Evolutionary conservation across 2,329 filamentous ascomycete species (phyloP).

Genomic region (Immersiporthe knoxdaviesiana): DNA sequence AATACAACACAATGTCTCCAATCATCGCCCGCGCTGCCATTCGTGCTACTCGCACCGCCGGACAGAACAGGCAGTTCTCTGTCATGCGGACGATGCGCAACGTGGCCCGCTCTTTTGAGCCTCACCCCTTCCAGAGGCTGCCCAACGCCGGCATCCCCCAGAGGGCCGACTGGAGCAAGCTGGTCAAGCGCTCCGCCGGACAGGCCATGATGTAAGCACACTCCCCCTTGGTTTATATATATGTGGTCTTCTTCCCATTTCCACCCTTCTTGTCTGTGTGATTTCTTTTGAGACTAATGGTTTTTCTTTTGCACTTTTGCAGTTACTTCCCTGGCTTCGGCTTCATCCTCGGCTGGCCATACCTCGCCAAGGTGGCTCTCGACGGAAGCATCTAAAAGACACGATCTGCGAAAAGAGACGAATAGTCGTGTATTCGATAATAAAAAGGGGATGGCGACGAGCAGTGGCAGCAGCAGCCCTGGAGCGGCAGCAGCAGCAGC

Average conservation of each 20-base stretch:
- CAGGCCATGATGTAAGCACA: conserved; percentile 42
- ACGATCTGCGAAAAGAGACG: conserved; percentile 29
- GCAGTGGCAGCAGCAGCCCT: background rate
- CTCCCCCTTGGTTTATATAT: background rate
- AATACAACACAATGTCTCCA: conserved; percentile 40
- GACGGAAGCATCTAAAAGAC: conserved; percentile 37
- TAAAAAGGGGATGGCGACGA: background rate
- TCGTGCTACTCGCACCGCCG: conserved; percentile 35
- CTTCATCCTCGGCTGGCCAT: conserved; percentile 45
- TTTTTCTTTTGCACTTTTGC: no score
- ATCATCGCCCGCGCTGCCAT: conserved; percentile 41
- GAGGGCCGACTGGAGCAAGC: conserved; percentile 43
- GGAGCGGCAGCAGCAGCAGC: no score
- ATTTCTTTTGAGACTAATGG: background rate
- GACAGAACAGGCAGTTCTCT: conserved; percentile 40
- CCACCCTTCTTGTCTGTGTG: no score
- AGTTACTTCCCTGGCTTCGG: conserved; percentile 43
- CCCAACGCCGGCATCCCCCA: conserved; percentile 36
- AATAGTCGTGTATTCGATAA: background rate
- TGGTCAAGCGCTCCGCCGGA: conserved; percentile 38
- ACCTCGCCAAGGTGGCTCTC: conserved; percentile 31
- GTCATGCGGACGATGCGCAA: conserved; percentile 41
- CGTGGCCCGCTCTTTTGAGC: conserved; percentile 43
- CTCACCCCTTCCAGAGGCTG: conserved; percentile 44
- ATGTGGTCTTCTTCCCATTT: no score